Conservation (phyloP, 176 grass and related monocot species). For the Paspalum notatum region DNA sequence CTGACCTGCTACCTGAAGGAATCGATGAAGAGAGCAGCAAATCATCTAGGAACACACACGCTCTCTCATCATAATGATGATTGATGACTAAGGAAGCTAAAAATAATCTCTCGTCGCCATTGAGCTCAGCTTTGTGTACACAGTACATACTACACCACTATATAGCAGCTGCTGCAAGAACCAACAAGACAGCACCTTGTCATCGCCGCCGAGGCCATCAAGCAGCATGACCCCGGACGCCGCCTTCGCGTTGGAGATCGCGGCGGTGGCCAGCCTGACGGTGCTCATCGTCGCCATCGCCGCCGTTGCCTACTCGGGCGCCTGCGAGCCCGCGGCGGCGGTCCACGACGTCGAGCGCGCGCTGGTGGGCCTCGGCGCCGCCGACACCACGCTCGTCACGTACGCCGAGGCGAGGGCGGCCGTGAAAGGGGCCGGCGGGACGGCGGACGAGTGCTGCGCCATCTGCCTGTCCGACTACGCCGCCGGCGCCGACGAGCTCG, state of each 20-base stretch:
- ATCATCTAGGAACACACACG: slow-evolving; percentile 4
- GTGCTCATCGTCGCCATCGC: slow-evolving; percentile 29
- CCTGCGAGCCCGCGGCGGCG: not conserved
- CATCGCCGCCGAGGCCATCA: not conserved
- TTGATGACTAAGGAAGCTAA: not conserved
- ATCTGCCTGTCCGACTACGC: slow-evolving; percentile 26
- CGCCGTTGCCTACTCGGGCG: not conserved
- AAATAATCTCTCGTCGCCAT: not conserved
- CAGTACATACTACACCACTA: no score
- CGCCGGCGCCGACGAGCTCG: slow-evolving; percentile 15
- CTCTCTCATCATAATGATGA: not conserved
- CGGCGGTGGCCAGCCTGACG: slow-evolving; percentile 7
- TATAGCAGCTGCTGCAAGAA: not conserved
- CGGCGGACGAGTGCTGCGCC: not conserved
- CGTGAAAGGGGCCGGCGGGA: not conserved
- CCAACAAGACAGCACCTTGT: not conserved
- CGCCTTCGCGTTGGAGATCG: slow-evolving; percentile 26
- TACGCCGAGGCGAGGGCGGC: slow-evolving; percentile 26
- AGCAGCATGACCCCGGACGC: not conserved
- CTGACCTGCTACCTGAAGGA: not conserved
- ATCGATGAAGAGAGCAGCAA: not conserved
- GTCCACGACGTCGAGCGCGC: slow-evolving; percentile 50
- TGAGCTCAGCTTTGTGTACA: no score
- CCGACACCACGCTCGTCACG: slow-evolving; percentile 8
- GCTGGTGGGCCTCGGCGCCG: not conserved